phyloP scores from a whole-genome alignment of 768 basidiomycete genomes.

The Galerina marginata region DNA sequence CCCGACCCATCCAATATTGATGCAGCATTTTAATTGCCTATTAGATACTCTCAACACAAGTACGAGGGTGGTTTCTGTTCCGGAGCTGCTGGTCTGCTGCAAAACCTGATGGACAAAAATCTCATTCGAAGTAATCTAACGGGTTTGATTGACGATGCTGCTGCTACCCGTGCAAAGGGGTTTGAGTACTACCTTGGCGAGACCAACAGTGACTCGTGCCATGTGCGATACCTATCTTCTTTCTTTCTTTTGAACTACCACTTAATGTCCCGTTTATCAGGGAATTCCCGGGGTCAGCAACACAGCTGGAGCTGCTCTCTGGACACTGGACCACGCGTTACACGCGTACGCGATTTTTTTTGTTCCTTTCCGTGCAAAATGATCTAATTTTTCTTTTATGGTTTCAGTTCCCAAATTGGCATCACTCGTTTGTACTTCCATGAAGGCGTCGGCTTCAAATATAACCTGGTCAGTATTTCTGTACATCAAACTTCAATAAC shows the following conservation, averaged over 20 bases:
- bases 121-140: conserved; percentile 61
- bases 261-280: conserved; percentile 19
- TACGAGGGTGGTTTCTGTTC: conserved; percentile 69
- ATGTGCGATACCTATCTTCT: conserved; percentile 31
- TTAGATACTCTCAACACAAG: conserved; percentile 59
- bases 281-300: conserved; percentile 66
- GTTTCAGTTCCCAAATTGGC: conserved; percentile 49
- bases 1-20: background rate
- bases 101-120: conserved; percentile 69
- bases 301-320: conserved; percentile 71
- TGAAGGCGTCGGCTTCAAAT: conserved; percentile 74
- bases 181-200: conserved; percentile 70
- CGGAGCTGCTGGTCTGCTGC: conserved; percentile 56
- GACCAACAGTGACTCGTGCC: conserved; percentile 58
- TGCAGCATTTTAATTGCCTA: background rate
- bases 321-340: conserved; percentile 69
- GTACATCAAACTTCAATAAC: background rate
- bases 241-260: background rate
- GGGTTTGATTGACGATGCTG: conserved; percentile 56
- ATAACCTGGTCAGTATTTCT: conserved; percentile 52
- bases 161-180: conserved; percentile 47
- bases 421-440: conserved; percentile 66
- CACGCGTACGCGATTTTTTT: conserved; percentile 45
- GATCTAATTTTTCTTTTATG: background rate
- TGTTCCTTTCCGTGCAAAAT: background rate